phyloP scores from a whole-genome alignment of 2,329 filamentous ascomycete genomes.

The Gnomoniopsis smithogilvyi region DNA sequence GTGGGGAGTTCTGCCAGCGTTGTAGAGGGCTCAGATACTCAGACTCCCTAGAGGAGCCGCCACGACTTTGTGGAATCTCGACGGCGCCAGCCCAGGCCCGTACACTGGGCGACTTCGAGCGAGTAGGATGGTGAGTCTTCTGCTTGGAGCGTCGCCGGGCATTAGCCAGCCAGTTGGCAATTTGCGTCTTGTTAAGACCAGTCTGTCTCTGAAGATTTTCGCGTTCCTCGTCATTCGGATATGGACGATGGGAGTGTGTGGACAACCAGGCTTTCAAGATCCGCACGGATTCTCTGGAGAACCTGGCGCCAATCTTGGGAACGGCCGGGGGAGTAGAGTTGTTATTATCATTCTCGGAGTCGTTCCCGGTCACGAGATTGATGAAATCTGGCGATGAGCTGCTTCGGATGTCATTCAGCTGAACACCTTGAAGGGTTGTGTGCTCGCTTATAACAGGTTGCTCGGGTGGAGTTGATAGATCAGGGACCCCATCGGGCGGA shows the following conservation, averaged over 20 bases:
- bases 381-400: conserved; percentile 26
- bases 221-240: conserved; percentile 85
- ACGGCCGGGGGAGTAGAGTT: conserved; percentile 23
- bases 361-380: conserved; percentile 20
- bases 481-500: conserved; percentile 31
- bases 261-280: conserved; percentile 83
- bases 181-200: conserved; percentile 77
- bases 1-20: conserved; percentile 57
- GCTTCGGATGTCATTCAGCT: conserved; percentile 17
- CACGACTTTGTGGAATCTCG: conserved; percentile 65
- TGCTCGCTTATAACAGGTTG: conserved; percentile 42
- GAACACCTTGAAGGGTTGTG: conserved; percentile 35
- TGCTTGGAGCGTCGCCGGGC: conserved; percentile 66
- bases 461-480: conserved; percentile 41
- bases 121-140: conserved; percentile 64
- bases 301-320: conserved; percentile 69
- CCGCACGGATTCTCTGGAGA: conserved; percentile 76
- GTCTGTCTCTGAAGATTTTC: conserved; percentile 75
- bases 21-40: conserved; percentile 56
- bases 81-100: conserved; percentile 61
- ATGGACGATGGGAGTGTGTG: conserved; percentile 77
- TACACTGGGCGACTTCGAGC: conserved; percentile 67
- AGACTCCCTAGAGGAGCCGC: conserved; percentile 46
- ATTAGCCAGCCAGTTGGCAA: conserved; percentile 91
- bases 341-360: conserved; percentile 18